Evolutionary conservation across 305 asterid species (phyloP).

Genomic region (Plantago rigida): DNA sequence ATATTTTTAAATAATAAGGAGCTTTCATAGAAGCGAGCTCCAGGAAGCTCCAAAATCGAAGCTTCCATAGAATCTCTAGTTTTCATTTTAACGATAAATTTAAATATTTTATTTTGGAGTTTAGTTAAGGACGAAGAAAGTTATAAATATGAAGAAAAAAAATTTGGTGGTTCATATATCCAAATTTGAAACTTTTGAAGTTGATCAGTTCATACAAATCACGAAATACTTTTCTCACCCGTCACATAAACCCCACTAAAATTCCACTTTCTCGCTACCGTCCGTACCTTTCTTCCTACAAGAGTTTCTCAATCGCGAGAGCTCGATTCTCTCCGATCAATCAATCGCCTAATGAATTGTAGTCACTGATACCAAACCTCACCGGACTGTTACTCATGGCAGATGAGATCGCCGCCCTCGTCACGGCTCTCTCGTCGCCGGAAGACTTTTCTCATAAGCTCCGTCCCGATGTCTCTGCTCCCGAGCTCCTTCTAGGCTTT

Average conservation of each 20-base stretch:
- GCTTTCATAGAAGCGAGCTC: too few species aligned
- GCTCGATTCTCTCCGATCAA: conserved; percentile 40
- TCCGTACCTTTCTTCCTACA: conserved; percentile 9
- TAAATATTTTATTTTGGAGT: too few species aligned
- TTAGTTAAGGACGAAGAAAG: too few species aligned
- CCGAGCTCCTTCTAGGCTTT: conserved; percentile 53
- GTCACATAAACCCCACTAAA: conserved; percentile 31
- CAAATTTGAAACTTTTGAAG: too few species aligned
- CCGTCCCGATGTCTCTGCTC: conserved; percentile 59
- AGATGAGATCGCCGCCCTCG: conserved; percentile 86
- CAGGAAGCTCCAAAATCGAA: too few species aligned
- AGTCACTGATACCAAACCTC: conserved; percentile 35
- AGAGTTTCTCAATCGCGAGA: conserved; percentile 21
- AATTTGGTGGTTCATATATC: too few species aligned
- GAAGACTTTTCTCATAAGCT: conserved; percentile 52
- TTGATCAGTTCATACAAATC: background rate
- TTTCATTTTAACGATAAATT: too few species aligned
- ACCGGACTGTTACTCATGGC: conserved; percentile 49
- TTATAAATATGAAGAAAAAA: too few species aligned
- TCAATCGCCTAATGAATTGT: conserved; percentile 31
- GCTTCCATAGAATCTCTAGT: too few species aligned
- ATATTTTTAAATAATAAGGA: too few species aligned
- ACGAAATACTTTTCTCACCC: conserved; percentile 9
- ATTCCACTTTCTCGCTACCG: conserved; percentile 5
- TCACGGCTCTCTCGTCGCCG: conserved; percentile 60